Conservation (phyloP, 352 stramenopile genomes). For the Aphanomyces invadans region DNA sequence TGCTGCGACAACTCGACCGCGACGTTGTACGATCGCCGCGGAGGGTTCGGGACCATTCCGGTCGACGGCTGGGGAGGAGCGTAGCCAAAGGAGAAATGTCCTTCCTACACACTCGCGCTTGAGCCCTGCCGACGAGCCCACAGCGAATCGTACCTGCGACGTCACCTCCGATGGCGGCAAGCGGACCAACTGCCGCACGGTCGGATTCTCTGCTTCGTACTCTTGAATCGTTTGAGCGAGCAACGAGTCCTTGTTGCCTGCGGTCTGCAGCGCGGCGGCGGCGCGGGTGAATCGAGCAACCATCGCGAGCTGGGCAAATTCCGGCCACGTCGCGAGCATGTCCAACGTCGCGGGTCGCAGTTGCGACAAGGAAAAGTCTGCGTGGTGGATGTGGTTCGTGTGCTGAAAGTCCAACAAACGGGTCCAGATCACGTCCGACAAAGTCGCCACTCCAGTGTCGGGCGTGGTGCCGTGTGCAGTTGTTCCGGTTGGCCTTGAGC, state of each 20-base stretch:
- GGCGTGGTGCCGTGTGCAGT: not conserved
- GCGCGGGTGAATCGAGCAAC: constrained; percentile 49
- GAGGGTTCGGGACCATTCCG: constrained; percentile 39
- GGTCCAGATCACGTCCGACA: constrained; percentile 58
- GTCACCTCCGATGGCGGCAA: constrained; percentile 32
- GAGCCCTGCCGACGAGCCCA: too few relatives aligned
- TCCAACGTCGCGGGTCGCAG: constrained; percentile 63
- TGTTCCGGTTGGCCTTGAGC: not conserved
- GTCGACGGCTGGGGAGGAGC: constrained; percentile 49
- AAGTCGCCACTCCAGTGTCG: not conserved
- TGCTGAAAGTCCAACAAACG: constrained; percentile 68
- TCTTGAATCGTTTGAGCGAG: constrained; percentile 63
- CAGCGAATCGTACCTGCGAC: not conserved
- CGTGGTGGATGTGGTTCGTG: constrained; percentile 25
- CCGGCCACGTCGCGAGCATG: constrained; percentile 51
- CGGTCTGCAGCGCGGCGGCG: constrained; percentile 28
- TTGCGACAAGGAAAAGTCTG: constrained; percentile 59
- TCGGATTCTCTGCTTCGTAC: constrained; percentile 68
- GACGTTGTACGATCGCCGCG: constrained; percentile 7
- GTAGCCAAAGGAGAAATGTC: constrained; percentile 63
- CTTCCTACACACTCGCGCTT: constrained; percentile 37
- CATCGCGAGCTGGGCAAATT: constrained; percentile 69
- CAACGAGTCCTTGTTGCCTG: constrained; percentile 64
- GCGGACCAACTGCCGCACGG: constrained; percentile 39
- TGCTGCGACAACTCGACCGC: not conserved